phyloP scores from a whole-genome alignment of 306 rosid genomes.

The Quercus agrifolia region DNA sequence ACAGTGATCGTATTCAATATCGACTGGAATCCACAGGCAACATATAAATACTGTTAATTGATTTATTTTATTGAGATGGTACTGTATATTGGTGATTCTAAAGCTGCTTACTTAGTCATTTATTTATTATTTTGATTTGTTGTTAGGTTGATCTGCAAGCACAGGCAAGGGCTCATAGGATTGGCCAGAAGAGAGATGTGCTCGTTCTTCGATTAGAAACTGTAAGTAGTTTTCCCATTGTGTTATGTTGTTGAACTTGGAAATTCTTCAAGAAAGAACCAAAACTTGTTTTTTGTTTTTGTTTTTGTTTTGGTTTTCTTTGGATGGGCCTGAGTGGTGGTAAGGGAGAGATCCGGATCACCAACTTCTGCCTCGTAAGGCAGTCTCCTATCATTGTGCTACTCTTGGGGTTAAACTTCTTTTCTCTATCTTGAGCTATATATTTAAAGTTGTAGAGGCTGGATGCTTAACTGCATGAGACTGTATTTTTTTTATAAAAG shows the following conservation, averaged over 20 bases:
- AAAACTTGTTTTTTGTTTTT: neutral
- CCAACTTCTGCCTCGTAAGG: neutral
- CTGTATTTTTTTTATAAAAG: too few species aligned
- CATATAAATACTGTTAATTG: constrained; percentile 12
- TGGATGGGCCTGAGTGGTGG: neutral
- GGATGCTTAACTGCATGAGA: neutral
- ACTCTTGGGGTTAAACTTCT: neutral
- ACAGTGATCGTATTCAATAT: constrained; percentile 96
- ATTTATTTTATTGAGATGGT: constrained; percentile 13
- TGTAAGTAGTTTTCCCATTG: constrained; percentile 42
- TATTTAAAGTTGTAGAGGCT: neutral
- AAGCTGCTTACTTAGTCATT: constrained; percentile 12
- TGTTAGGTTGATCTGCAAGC: constrained; percentile 98
- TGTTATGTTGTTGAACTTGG: constrained; percentile 7
- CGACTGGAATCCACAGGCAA: constrained; percentile 99
- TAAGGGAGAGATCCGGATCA: neutral
- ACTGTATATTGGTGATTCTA: neutral
- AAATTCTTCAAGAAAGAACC: neutral
- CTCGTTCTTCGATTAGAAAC: constrained; percentile 99
- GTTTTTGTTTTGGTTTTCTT: neutral
- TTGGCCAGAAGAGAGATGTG: constrained; percentile 99
- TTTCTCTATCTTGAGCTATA: neutral
- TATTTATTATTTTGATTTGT: constrained; percentile 25
- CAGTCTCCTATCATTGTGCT: neutral
- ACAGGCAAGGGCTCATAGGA: constrained; percentile 99